Percentiles rank a stretch among this genome's conserved stretches.
Conservation (phyloP, 2,329 filamentous ascomycete genomes). For the Penicillium concentricum region DNA sequence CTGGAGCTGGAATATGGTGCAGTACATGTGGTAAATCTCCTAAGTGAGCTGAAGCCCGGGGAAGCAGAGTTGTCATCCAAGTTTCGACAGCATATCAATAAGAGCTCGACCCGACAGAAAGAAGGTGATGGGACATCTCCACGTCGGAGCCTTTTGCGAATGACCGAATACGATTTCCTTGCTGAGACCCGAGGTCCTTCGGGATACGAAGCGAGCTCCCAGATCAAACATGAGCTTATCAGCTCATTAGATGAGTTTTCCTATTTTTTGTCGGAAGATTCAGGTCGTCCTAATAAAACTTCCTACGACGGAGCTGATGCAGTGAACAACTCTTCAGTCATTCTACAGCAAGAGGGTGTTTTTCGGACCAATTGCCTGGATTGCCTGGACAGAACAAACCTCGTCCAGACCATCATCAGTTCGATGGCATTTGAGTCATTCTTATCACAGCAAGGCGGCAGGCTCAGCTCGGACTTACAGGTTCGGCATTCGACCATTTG, state of each 20-base stretch:
- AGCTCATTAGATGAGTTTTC: conserved; percentile 81
- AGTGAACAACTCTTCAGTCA: conserved; percentile 55
- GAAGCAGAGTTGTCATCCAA: conserved; percentile 79
- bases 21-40: conserved; percentile 86
- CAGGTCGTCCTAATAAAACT: conserved; percentile 49
- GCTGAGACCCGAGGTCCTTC: conserved; percentile 83
- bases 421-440: conserved; percentile 90
- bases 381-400: conserved; percentile 90
- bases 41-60: conserved; percentile 84
- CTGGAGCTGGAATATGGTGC: conserved; percentile 84
- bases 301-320: conserved; percentile 44
- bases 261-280: conserved; percentile 82
- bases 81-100: conserved; percentile 73
- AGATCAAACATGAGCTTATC: conserved; percentile 76
- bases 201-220: conserved; percentile 86
- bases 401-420: conserved; percentile 94
- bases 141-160: conserved; percentile 72
- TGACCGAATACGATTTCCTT: conserved; percentile 94
- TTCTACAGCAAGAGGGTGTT: conserved; percentile 90
- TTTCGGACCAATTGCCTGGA: conserved; percentile 96
- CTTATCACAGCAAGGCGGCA: conserved; percentile 67
- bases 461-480: conserved; percentile 79
- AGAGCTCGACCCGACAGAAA: conserved; percentile 67
- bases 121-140: conserved; percentile 52
- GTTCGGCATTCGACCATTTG: conserved; percentile 87